Conservation (phyloP, 2,329 filamentous ascomycete species). For the Epichloe elymi region DNA sequence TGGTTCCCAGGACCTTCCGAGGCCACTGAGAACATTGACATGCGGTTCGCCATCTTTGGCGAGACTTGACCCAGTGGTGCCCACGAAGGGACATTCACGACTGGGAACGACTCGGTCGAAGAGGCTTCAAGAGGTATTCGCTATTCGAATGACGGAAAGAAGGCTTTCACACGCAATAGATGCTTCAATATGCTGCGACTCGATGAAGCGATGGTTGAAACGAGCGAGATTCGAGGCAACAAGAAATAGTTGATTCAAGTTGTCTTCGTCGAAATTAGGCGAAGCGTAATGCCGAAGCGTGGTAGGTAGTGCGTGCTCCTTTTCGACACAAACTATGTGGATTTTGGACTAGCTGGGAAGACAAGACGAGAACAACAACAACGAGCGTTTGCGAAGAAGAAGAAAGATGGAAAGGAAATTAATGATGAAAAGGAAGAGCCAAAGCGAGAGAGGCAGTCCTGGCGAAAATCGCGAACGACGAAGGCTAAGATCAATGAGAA, state of each 20-base stretch:
- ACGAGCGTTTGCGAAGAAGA: neutral
- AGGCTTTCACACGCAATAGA: neutral
- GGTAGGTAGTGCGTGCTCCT: neutral
- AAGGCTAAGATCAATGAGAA: slow-evolving; percentile 9
- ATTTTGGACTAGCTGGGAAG: neutral
- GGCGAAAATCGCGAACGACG: slow-evolving; percentile 7
- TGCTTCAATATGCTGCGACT: neutral
- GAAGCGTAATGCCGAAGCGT: neutral
- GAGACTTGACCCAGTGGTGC: slow-evolving; percentile 14
- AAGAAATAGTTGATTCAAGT: neutral
- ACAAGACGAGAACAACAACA: neutral
- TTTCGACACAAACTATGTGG: neutral
- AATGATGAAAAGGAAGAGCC: slow-evolving; percentile 32
- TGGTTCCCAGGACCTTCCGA: slow-evolving; percentile 48
- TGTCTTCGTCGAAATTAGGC: neutral
- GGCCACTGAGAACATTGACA: slow-evolving; percentile 56
- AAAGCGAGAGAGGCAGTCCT: slow-evolving; percentile 45
- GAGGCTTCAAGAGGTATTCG: neutral
- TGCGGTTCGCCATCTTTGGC: slow-evolving; percentile 44
- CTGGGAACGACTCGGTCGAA: neutral
- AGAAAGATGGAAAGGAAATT: slow-evolving; percentile 7
- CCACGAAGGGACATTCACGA: slow-evolving; percentile 27
- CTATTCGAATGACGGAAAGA: neutral
- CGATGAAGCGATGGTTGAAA: neutral
- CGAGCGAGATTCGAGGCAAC: neutral